Evolutionary conservation across 345 rosid species (phyloP).

Genomic region (Rhodamnia argentea): DNA sequence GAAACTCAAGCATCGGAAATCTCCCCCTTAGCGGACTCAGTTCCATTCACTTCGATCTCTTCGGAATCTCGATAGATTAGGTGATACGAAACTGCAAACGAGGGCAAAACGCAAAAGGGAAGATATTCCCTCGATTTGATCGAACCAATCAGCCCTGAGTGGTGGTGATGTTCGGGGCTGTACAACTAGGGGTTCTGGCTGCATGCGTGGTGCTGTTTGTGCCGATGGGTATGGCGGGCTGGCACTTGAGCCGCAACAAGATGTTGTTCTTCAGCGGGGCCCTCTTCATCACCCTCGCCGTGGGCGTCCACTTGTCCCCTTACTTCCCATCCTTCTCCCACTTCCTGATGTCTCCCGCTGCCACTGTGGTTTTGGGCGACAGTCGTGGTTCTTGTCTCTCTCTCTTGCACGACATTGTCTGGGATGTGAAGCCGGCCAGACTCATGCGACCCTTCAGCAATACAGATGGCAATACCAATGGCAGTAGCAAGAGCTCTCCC

Average conservation of each 20-base stretch:
- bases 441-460: background rate
- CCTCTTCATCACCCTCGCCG: slow-evolving; percentile 20
- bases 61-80: background rate
- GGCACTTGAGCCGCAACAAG: slow-evolving; percentile 21
- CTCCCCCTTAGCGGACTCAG: background rate
- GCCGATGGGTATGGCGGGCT: slow-evolving; percentile 19
- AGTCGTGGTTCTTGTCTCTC: slow-evolving; percentile 5
- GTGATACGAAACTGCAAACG: background rate
- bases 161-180: slow-evolving; percentile 6
- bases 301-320: slow-evolving; percentile 18
- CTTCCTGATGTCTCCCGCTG: background rate
- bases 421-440: slow-evolving; percentile 1
- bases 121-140: background rate
- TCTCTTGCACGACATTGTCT: slow-evolving; percentile 8
- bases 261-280: slow-evolving; percentile 18
- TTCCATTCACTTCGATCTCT: background rate
- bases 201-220: slow-evolving; percentile 18
- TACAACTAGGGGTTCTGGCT: slow-evolving; percentile 11
- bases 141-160: background rate
- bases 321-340: slow-evolving; percentile 14
- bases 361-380: background rate
- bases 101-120: background rate
- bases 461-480: background rate
- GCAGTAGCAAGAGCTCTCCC: background rate
- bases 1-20: background rate